phyloP scores from a whole-genome alignment of 179 eudicot genomes.

The Camellia oleifera region DNA sequence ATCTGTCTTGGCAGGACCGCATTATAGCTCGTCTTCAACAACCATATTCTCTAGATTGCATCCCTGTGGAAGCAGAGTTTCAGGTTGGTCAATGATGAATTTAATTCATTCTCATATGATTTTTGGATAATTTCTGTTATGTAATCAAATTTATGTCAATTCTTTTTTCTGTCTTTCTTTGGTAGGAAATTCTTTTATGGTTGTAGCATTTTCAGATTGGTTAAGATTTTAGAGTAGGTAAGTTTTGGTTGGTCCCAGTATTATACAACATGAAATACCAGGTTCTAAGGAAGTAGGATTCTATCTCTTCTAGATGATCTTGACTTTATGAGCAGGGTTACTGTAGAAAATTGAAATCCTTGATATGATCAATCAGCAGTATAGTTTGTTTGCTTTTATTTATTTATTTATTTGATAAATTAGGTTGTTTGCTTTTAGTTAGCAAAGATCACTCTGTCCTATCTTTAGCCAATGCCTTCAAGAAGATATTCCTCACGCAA shows the following conservation, averaged over 20 bases:
- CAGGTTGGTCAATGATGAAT: constrained; percentile 50
- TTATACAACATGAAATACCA: neutral
- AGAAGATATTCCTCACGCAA: neutral
- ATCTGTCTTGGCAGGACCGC: constrained; percentile 63
- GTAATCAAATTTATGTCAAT: neutral
- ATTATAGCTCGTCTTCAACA: constrained; percentile 99
- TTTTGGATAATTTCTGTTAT: neutral
- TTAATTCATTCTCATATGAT: neutral
- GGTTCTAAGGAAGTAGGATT: neutral
- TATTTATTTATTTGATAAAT: no score
- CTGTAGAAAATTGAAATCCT: neutral
- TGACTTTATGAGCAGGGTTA: neutral
- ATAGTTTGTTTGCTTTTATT: neutral
- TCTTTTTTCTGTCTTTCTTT: neutral
- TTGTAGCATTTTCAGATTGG: constrained; percentile 1
- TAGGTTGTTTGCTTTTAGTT: neutral
- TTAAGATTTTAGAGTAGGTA: neutral
- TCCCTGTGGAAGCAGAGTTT: constrained; percentile 98
- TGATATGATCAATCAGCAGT: neutral
- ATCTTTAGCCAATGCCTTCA: neutral
- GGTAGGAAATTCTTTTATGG: constrained; percentile 6
- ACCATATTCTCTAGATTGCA: constrained; percentile 95
- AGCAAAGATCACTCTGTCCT: neutral
- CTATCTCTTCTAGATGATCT: neutral
- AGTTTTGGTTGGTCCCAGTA: constrained; percentile 1